Percentiles rank a stretch among this genome's conserved stretches.
phyloP scores from a whole-genome alignment of 352 stramenopile genomes.

The Phytophthora sp. region DNA sequence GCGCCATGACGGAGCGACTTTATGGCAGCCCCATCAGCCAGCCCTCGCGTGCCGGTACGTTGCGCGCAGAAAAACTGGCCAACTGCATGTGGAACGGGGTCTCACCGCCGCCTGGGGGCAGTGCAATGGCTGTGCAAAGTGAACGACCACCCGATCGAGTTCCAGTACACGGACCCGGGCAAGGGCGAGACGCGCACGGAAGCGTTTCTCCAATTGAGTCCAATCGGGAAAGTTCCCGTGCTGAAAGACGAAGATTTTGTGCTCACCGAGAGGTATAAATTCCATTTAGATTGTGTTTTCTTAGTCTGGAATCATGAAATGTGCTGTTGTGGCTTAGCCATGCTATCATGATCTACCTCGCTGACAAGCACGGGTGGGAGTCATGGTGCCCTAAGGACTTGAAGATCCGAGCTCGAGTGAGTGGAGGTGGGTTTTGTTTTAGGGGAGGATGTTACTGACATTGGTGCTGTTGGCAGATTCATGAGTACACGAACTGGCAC shows the following conservation, averaged over 20 bases:
- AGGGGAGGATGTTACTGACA: not conserved
- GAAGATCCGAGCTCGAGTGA: conserved; percentile 67
- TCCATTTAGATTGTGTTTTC: not conserved
- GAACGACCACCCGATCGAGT: conserved; percentile 65
- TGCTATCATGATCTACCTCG: conserved; percentile 78
- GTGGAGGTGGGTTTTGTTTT: too few species aligned
- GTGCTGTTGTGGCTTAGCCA: too few species aligned
- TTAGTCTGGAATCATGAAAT: too few species aligned
- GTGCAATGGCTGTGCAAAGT: conserved; percentile 77
- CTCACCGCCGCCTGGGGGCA: too few species aligned
- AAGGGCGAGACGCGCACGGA: conserved; percentile 61
- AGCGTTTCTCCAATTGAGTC: conserved; percentile 61
- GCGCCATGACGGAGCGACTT: conserved; percentile 51
- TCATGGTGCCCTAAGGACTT: conserved; percentile 64
- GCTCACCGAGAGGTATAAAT: conserved; percentile 74
- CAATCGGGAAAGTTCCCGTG: conserved; percentile 73
- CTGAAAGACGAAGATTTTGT: conserved; percentile 74
- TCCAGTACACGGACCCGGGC: conserved; percentile 56
- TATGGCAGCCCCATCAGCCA: conserved; percentile 71
- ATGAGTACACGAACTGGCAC: conserved; percentile 85
- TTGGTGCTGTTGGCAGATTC: conserved; percentile 43
- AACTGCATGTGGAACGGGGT: too few species aligned
- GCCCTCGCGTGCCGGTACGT: conserved; percentile 58
- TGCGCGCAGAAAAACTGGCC: too few species aligned
- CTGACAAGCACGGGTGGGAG: conserved; percentile 71